Evolutionary conservation across 176 grass and related monocot species (phyloP), one percentile per base, ranked within the genome.

Genomic region (Typha latifolia): DNA sequence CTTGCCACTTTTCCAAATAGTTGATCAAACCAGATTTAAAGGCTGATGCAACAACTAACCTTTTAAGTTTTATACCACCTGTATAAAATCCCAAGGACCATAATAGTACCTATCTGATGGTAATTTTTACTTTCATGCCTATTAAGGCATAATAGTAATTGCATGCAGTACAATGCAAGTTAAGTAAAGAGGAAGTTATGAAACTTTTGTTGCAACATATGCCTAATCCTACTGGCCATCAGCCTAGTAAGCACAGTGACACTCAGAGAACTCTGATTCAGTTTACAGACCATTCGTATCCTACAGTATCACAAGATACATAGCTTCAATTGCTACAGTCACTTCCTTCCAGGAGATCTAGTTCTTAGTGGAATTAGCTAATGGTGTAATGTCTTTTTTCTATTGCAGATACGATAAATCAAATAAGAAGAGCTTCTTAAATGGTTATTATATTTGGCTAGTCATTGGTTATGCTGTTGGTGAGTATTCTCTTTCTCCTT

Each of bases 391-490:
- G 52, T 57, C 19, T 18, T 22, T 43, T 10, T 69, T 53, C 72
- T 51, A 12, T 37, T 85, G 72, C 66, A 95, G 90, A 79, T 95
- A 64, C 71, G 90, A 95, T 68, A 83, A 73, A 69, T 20, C 63
- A 48, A 81, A 82, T 47, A 84, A 81, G 24, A 95, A 90, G 64
- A 81, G 76, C 49, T 47, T 85, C 50, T 78, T 68, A 15, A 66
- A 90, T 10, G 86, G 90, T 14, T 90, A 95, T 70, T 95, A 89
- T 71, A 77, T 84, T 59, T 86, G 80, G 82, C 32, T 89, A 13
- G 77, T 80, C 61, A 32, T 95, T 53, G 83, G 90, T 24, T 95
- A 95, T 49, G 86, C 90, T 47, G 78, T 85, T 19, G 90, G 90
- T 95, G 73, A 4, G 72, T 57, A 65, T 52, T 72, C 78, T 65